Conservation (phyloP, 1,284 basidiomycete species). For the Meripilus lineatus region DNA sequence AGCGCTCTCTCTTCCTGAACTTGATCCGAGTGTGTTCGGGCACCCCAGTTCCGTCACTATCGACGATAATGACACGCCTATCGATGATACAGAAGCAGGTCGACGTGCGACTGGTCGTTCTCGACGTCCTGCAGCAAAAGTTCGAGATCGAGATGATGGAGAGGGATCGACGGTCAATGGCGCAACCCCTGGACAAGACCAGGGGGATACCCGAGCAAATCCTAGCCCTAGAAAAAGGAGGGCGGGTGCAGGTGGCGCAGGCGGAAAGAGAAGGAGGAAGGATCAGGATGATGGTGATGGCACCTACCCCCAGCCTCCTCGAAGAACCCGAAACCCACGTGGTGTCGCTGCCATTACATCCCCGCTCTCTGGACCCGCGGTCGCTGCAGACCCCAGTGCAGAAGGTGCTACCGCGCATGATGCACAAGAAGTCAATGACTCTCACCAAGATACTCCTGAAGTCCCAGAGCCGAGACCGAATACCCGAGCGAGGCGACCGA, state of each 20-base stretch:
- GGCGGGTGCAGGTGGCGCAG: constrained; percentile 29
- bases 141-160: constrained; percentile 37
- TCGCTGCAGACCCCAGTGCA: constrained; percentile 18
- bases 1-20: constrained; percentile 60
- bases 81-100: constrained; percentile 32
- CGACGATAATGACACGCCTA: constrained; percentile 25
- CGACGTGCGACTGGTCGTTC: constrained; percentile 43
- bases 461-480: constrained; percentile 12
- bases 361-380: constrained; percentile 23
- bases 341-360: constrained; percentile 25
- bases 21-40: constrained; percentile 54
- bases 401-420: constrained; percentile 16
- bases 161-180: constrained; percentile 10
- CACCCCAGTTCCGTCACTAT: constrained; percentile 29
- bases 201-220: constrained; percentile 6
- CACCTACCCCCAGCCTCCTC: constrained; percentile 69
- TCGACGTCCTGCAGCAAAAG: constrained; percentile 47
- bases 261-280: constrained; percentile 51
- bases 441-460: constrained; percentile 19
- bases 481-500: constrained; percentile 23
- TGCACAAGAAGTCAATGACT: constrained; percentile 20
- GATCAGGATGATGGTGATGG: constrained; percentile 61
- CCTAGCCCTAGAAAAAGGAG: constrained; percentile 33
- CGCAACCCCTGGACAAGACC: constrained; percentile 16
- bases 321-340: constrained; percentile 52